Conservation (phyloP, 2,329 filamentous ascomycete genomes). For the Exserohilum turcica region DNA sequence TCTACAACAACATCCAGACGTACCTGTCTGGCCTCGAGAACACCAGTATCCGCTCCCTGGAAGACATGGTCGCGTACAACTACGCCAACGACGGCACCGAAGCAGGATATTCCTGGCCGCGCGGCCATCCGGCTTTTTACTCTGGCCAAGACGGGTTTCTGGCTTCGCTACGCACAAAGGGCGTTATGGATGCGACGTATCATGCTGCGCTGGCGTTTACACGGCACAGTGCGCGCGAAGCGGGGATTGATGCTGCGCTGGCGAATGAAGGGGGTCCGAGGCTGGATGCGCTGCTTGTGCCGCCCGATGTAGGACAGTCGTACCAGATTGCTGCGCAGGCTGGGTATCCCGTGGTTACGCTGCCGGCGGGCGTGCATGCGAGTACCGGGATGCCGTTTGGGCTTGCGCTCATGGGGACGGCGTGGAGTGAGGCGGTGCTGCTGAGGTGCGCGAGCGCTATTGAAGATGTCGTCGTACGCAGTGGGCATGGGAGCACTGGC, state of each 20-base stretch:
- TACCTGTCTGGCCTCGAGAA: slow-evolving; percentile 69
- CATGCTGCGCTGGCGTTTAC: slow-evolving; percentile 68
- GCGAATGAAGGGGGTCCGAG: slow-evolving; percentile 44
- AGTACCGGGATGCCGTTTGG: slow-evolving; percentile 54
- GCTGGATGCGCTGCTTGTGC: slow-evolving; percentile 69
- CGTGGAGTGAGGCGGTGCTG: slow-evolving; percentile 63
- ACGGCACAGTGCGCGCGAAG: slow-evolving; percentile 62
- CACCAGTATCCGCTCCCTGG: slow-evolving; percentile 24
- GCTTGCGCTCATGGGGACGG: slow-evolving; percentile 60
- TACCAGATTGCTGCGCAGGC: slow-evolving; percentile 75
- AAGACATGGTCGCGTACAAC: slow-evolving; percentile 45
- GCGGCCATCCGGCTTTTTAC: slow-evolving; percentile 56
- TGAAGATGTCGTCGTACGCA: slow-evolving; percentile 46
- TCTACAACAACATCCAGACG: slow-evolving; percentile 67
- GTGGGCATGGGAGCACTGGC: slow-evolving; percentile 9
- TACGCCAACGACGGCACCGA: slow-evolving; percentile 67
- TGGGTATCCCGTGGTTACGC: slow-evolving; percentile 73
- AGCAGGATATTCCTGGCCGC: slow-evolving; percentile 63
- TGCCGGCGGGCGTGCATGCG: slow-evolving; percentile 65
- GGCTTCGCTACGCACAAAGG: slow-evolving; percentile 65
- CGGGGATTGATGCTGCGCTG: slow-evolving; percentile 73
- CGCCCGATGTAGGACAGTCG: slow-evolving; percentile 69
- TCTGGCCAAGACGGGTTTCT: slow-evolving; percentile 75
- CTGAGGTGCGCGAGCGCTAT: slow-evolving; percentile 63
- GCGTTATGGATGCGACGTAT: slow-evolving; percentile 68